Conservation (phyloP, 208 protist genomes). For the Crithidia bombi region DNA sequence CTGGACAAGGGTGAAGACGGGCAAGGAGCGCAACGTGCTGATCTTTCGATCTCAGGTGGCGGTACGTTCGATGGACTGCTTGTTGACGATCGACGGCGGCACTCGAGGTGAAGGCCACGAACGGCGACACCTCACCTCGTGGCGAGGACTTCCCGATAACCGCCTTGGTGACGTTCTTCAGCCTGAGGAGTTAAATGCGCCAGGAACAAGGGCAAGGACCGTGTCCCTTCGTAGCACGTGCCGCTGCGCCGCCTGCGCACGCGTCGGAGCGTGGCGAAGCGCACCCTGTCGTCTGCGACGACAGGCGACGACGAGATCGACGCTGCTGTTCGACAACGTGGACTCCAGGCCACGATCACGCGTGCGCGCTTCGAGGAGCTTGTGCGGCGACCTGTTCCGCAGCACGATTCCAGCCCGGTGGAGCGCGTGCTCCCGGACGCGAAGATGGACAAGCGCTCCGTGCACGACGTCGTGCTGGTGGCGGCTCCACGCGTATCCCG, state of each 20-base stretch:
- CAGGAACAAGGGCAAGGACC: conserved; percentile 94
- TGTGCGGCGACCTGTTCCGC: conserved; percentile 83
- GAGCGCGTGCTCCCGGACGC: conserved; percentile 90
- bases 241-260: conserved; percentile 57
- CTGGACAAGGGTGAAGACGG: conserved; percentile 90
- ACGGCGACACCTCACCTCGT: conserved; percentile 98
- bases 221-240: conserved; percentile 33
- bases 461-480: conserved; percentile 95
- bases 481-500: conserved; percentile 97
- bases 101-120: conserved; percentile 98
- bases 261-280: conserved; percentile 96
- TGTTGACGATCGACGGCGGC: conserved; percentile 97
- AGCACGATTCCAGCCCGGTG: conserved; percentile 74
- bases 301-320: conserved; percentile 94
- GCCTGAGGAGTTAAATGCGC: conserved; percentile 86
- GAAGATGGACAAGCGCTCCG: conserved; percentile 67
- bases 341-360: conserved; percentile 95
- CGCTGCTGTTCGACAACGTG: conserved; percentile 90
- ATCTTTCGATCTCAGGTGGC: conserved; percentile 99
- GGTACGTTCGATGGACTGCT: conserved; percentile 99
- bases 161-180: conserved; percentile 95
- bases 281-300: conserved; percentile 92
- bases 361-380: conserved; percentile 98
- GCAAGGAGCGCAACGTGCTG: conserved; percentile 84
- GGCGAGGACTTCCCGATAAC: conserved; percentile 98